Evolutionary conservation across 1,284 basidiomycete species (phyloP).

Genomic region (Hortiboletus rubellus): DNA sequence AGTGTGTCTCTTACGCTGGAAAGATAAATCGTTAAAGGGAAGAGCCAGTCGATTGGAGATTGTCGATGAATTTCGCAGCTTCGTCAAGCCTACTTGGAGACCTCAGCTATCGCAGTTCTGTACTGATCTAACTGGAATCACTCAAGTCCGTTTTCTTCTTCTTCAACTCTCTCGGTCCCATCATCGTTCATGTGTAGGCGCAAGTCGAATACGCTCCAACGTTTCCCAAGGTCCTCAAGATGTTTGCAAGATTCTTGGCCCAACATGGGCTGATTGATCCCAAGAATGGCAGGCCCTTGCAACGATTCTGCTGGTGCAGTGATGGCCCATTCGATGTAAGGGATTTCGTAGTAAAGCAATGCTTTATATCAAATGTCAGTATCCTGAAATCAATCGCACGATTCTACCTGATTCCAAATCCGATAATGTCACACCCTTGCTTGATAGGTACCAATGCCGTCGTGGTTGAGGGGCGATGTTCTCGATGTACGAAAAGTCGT

Average conservation of each 20-base stretch:
- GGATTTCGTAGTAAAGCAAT: slow-evolving; percentile 85
- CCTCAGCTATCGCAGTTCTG: slow-evolving; percentile 85
- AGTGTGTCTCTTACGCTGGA: slow-evolving; percentile 86
- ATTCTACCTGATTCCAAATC: slow-evolving; percentile 33
- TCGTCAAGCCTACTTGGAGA: slow-evolving; percentile 86
- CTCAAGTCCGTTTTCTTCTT: slow-evolving; percentile 61
- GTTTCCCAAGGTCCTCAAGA: slow-evolving; percentile 69
- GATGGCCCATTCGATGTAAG: slow-evolving; percentile 83
- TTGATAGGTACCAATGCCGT: slow-evolving; percentile 62
- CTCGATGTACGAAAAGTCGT: slow-evolving; percentile 69
- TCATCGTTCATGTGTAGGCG: slow-evolving; percentile 46
- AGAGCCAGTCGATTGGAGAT: slow-evolving; percentile 61
- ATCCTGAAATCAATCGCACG: slow-evolving; percentile 34
- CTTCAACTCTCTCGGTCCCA: neutral
- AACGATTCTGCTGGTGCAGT: slow-evolving; percentile 73
- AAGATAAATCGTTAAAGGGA: slow-evolving; percentile 54
- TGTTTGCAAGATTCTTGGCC: slow-evolving; percentile 69
- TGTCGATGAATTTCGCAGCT: slow-evolving; percentile 82
- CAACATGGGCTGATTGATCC: slow-evolving; percentile 64
- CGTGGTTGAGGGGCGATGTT: slow-evolving; percentile 68
- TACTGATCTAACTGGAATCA: slow-evolving; percentile 85
- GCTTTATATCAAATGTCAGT: slow-evolving; percentile 77
- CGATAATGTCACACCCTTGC: slow-evolving; percentile 7
- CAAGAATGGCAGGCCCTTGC: slow-evolving; percentile 52
- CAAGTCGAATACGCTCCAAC: slow-evolving; percentile 79